These are phyloP conservation scores for Hypoxylon fragiforme DNA, from an alignment of 495 filamentous ascomycete genomes.

Conservation along the genomic window DNA sequence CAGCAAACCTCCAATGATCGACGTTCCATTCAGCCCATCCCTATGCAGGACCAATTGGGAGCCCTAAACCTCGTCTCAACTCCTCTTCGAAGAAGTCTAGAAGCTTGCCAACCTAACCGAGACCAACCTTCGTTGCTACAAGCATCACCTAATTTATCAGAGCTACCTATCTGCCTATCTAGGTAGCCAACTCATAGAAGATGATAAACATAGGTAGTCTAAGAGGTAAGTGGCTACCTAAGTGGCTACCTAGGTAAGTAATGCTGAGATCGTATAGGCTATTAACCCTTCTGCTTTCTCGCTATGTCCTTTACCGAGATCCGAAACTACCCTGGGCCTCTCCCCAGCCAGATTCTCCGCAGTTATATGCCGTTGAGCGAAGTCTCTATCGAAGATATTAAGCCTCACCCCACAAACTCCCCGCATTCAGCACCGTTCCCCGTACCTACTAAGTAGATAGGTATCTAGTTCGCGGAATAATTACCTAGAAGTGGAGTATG, in stretches of 20 bases:
- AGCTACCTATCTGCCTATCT: not conserved
- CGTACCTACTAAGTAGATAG: no score
- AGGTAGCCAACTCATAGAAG: no score
- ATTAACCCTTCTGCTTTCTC: no score
- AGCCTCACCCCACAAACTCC: conserved; percentile 30
- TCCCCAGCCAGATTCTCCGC: conserved; percentile 27
- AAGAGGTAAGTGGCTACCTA: no score
- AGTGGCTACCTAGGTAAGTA: no score
- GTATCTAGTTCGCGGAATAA: conserved; percentile 30
- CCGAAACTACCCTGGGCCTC: conserved; percentile 23
- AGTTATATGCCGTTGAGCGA: conserved; percentile 25
- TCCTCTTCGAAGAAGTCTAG: not conserved
- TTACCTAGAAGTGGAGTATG: conserved; percentile 20
- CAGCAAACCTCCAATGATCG: conserved; percentile 18
- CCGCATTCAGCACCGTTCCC: conserved; percentile 22
- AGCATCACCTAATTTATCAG: conserved; percentile 1
- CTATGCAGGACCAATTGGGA: conserved; percentile 3
- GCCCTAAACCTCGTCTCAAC: not conserved
- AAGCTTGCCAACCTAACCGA: not conserved
- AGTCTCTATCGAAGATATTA: conserved; percentile 19
- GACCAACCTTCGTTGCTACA: not conserved
- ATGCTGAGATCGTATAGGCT: no score
- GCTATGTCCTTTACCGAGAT: conserved; percentile 26
- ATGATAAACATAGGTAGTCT: no score
- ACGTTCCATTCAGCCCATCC: conserved; percentile 15